Percentiles rank a stretch among this genome's conserved stretches.
phyloP scores from a whole-genome alignment of 2,329 filamentous ascomycete species.

The Chaetomiaceae sp. region DNA sequence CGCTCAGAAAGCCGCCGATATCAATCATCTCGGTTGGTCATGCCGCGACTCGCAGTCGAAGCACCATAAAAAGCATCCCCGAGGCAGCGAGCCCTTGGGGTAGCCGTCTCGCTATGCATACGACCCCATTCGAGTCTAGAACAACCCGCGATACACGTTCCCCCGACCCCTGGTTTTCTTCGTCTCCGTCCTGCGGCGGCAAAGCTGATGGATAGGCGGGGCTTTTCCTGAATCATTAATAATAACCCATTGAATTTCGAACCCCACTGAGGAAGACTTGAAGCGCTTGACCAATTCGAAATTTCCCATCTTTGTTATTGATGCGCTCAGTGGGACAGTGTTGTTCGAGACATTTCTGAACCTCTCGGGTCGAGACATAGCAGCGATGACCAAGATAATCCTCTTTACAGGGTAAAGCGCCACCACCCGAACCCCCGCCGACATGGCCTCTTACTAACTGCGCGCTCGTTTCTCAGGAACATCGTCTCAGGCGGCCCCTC shows the following conservation, averaged over 20 bases:
- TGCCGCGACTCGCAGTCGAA: slow-evolving; percentile 1
- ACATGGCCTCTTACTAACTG: slow-evolving; percentile 22
- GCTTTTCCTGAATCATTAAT: slow-evolving; percentile 24
- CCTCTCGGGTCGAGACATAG: neutral
- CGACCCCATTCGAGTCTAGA: neutral
- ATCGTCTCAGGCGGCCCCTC: slow-evolving; percentile 81
- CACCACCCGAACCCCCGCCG: neutral
- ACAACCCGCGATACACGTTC: slow-evolving; percentile 4
- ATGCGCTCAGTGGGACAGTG: neutral
- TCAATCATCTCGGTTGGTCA: slow-evolving; percentile 9
- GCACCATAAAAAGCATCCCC: neutral
- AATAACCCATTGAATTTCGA: slow-evolving; percentile 19
- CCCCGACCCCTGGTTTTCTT: slow-evolving; percentile 2
- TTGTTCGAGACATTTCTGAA: neutral
- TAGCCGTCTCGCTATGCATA: neutral
- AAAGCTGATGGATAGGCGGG: slow-evolving; percentile 14
- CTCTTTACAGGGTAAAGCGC: slow-evolving; percentile 73
- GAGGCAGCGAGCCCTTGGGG: neutral
- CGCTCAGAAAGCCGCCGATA: slow-evolving; percentile 3
- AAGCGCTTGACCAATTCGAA: slow-evolving; percentile 3
- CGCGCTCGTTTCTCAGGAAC: slow-evolving; percentile 51
- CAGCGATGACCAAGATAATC: slow-evolving; percentile 68
- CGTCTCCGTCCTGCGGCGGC: neutral
- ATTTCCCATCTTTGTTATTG: slow-evolving; percentile 1
- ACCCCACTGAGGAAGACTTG: slow-evolving; percentile 18